Percentiles rank a stretch among this genome's conserved stretches.
Conservation (phyloP, 2,329 filamentous ascomycete genomes). For the Fusarium newnesense region DNA sequence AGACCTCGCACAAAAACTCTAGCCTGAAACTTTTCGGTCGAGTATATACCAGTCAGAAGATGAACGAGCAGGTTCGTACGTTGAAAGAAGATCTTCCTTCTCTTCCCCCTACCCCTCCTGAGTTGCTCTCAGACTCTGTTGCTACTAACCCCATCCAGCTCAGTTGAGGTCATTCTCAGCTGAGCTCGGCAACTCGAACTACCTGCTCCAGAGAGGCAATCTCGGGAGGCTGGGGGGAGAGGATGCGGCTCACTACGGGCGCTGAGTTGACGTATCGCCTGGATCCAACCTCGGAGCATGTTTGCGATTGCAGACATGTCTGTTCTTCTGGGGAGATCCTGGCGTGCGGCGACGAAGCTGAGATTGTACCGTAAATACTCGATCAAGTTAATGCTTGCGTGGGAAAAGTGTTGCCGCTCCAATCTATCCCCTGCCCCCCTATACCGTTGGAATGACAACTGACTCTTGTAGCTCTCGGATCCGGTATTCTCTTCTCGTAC, state of each 20-base stretch:
- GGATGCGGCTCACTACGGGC: slow-evolving; percentile 86
- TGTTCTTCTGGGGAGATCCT: slow-evolving; percentile 51
- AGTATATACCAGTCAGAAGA: slow-evolving; percentile 34
- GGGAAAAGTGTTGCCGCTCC: slow-evolving; percentile 96
- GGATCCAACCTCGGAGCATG: slow-evolving; percentile 62
- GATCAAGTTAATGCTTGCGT: slow-evolving; percentile 99
- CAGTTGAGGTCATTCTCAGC: neutral
- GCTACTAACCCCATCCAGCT: slow-evolving; percentile 39
- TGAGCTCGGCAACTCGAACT: slow-evolving; percentile 7
- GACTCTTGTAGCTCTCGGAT: slow-evolving; percentile 76
- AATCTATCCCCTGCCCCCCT: slow-evolving; percentile 46
- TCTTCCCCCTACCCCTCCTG: slow-evolving; percentile 40
- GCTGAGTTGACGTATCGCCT: slow-evolving; percentile 67
- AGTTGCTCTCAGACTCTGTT: slow-evolving; percentile 41
- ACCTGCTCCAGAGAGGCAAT: slow-evolving; percentile 42
- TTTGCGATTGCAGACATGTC: neutral
- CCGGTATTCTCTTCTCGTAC: slow-evolving; percentile 85
- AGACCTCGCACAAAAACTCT: slow-evolving; percentile 1
- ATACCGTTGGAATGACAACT: slow-evolving; percentile 48
- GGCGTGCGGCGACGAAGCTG: slow-evolving; percentile 73
- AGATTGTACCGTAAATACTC: slow-evolving; percentile 95
- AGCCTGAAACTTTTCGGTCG: slow-evolving; percentile 19
- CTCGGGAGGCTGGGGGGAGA: slow-evolving; percentile 46
- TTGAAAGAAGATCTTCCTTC: slow-evolving; percentile 51
- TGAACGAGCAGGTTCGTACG: slow-evolving; percentile 57